phyloP scores from a whole-genome alignment of 352 stramenopile species.

The Phytophthora nicotianae region DNA sequence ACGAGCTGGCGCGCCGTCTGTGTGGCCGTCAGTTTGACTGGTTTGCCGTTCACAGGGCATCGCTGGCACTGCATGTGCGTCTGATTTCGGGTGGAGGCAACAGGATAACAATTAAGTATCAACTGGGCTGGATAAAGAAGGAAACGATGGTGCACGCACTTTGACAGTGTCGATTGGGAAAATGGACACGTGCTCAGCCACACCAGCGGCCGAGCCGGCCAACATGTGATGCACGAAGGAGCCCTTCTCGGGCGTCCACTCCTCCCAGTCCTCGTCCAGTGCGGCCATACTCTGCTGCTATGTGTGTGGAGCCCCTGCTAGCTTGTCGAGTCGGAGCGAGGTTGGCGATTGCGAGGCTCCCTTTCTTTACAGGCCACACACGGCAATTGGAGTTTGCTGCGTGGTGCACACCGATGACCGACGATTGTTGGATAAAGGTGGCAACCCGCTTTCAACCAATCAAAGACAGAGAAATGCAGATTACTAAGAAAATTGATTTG shows the following conservation, averaged over 20 bases:
- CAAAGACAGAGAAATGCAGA: background rate
- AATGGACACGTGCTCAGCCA: slow-evolving; percentile 97
- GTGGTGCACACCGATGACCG: slow-evolving; percentile 22
- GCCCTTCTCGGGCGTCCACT: slow-evolving; percentile 92
- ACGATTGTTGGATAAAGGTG: slow-evolving; percentile 25
- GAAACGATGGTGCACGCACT: slow-evolving; percentile 29
- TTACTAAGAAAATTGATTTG: background rate
- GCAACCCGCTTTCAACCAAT: slow-evolving; percentile 29
- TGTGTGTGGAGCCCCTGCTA: background rate
- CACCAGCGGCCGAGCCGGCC: slow-evolving; percentile 93
- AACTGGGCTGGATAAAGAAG: background rate
- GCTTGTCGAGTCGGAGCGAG: slow-evolving; percentile 28
- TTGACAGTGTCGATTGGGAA: slow-evolving; percentile 95
- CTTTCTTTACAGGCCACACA: slow-evolving; percentile 38
- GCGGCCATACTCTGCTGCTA: slow-evolving; percentile 19
- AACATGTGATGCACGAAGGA: slow-evolving; percentile 96
- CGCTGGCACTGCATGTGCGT: slow-evolving; percentile 96
- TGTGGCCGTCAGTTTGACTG: slow-evolving; percentile 57
- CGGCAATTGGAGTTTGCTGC: slow-evolving; percentile 14
- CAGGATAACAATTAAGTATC: background rate
- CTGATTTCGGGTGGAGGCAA: slow-evolving; percentile 45
- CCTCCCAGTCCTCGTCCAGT: slow-evolving; percentile 92
- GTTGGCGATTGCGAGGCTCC: slow-evolving; percentile 28
- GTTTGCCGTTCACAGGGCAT: slow-evolving; percentile 71
- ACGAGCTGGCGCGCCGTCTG: slow-evolving; percentile 71